Base-by-base conservation (phyloP, 495 filamentous ascomycete genomes). In the Mytilinidion resinicola region DNA sequence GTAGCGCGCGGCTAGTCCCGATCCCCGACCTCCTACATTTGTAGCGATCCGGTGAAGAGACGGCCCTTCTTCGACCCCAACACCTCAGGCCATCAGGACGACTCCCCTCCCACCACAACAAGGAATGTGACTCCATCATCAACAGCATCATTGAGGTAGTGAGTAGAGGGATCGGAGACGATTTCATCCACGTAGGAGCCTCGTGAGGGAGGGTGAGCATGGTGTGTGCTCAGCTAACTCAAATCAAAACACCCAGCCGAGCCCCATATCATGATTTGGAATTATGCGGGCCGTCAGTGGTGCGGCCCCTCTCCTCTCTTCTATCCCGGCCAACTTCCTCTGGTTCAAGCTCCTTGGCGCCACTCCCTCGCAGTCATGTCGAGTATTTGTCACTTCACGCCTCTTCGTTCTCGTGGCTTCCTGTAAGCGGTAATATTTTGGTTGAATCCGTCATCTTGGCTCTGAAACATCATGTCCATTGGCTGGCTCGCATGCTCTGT, bases 301-400 rank as follows among this genome's bases (percentile, higher is more conserved):
- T 42, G 14, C 46, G 33, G 12, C 46, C 46, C 6, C 46, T 49
- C 46, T 49, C 46, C 33, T n/a, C 46, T 14, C 17, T 30, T 9
- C 46, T 25, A 25, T 25, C 14, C 19, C 46, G 15, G 33, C 25
- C 14, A 17, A 6, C 15, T 49, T 49, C 46, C 19, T 37, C n/a
- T 48, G 58, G 55, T 61, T 56, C 58, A 44, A 15, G 20, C 21
- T 21, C 42, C 20, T 21, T 30, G 25, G 19, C 37, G 14, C 15
- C 35, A 50, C 15, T 9, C 55, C 33, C 25, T 49, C 21, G 12
- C 46, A 25, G 19, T 25, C 46, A 25, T 11, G 12, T 20, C 19
- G 21, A 33, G 58, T 25, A 61, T 61, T 61, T 61, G 58, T 61
- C 58, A 61, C 41, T 37, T 50, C 12, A 50, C 17, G n/a, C 35